Base-by-base conservation (phyloP, 768 basidiomycete species). In the Tulasnella sp. region DNA sequence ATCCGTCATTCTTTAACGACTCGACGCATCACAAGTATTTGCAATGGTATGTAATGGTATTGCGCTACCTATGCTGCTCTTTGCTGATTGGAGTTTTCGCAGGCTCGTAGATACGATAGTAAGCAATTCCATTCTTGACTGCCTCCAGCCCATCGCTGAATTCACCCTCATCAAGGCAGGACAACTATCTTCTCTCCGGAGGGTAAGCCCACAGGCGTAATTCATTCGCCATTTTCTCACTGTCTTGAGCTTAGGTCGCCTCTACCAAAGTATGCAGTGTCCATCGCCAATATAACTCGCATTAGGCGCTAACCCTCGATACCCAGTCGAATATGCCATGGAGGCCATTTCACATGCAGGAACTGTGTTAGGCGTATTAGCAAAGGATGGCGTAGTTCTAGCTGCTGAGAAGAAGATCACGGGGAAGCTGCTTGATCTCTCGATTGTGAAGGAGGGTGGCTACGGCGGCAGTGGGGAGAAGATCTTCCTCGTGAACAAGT, bases 131-230 rank as follows among this genome's bases (percentile, higher is more conserved):
- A 79, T 73, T 73, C 77, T 32, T 26, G 39, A 44, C 42, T 81
- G 10, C 57, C 78, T 80, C 76, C 81, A 80, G 81, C 81, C 48
- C 82, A 6, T 16, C 35, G 3, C 26, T 70, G 35, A 70, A 42
- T 44, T 35, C 46, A 29, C 79, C 75, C 78, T 82, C 82, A 82
- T 83, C 82, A 85, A 94, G 92, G 91, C 86, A 92, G 95, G 82
- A 99, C 96, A 81, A 99, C 97, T 79, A 99, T 98, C 86, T 99
- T 99, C 90, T 98, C 96, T 75, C 97, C 97, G 44, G 97, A 99
- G 86, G 97, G 97, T 92, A 83, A 82, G 84, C 79, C 87, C 83
- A 70, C 37, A 71, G 48, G n/a, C 74, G 73, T 44, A 70, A 32
- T 40, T 46, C 13, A 37, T 80, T 37, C 35, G 75, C 69, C 32